Base-by-base conservation (phyloP, 495 filamentous ascomycete genomes). In the Geopyxis carbonaria region DNA sequence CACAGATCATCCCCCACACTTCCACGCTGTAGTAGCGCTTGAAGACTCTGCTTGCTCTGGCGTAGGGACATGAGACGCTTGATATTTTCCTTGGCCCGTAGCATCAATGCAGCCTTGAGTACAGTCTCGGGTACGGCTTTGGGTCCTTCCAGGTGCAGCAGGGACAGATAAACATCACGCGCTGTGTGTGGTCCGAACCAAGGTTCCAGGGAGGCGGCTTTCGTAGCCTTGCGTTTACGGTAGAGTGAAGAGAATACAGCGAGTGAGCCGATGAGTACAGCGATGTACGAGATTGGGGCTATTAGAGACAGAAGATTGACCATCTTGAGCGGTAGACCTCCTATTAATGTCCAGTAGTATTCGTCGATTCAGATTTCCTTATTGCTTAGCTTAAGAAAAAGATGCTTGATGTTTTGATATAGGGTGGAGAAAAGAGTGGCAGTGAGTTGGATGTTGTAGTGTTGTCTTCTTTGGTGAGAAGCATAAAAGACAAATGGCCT, bases 1-100 rank as follows among this genome's bases (percentile, higher is more conserved):
- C 85, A 94, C 29, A 95, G 58, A 58, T 97, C 89, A 61, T 97
- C 91, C 5, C 91, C 87, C 1, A 97, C 84, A 57, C 80, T 87
- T 1, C 91, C 91, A 31, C 80, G 66, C 61, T 92, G 82, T 34
- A 95, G 59, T 29, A 97, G 63, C 36, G 73, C 73, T 45, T 77
- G 73, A 53, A 92, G 67, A 5, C 89, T 80, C 38, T 77, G 76
- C 62, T 95, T 97, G 45, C 83, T 75, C 32, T 66, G 75, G 43
- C 84, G 70, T 43, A 97, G 69, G 44, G 80, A 70, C 57, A 97
- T 75, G 30, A 97, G 79, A 42, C 89, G 74, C 48, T 76, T 67
- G 56, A 97, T 89, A 57, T 95, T 85, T 57, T 95, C 89, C 4
- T 75, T 70, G 19, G 91, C 89, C 48, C 89, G 75, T 39, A 82